Percentiles rank a stretch among this genome's conserved stretches.
phyloP scores from a whole-genome alignment of 441 rosid genomes.

The Theobroma grandiflorum region DNA sequence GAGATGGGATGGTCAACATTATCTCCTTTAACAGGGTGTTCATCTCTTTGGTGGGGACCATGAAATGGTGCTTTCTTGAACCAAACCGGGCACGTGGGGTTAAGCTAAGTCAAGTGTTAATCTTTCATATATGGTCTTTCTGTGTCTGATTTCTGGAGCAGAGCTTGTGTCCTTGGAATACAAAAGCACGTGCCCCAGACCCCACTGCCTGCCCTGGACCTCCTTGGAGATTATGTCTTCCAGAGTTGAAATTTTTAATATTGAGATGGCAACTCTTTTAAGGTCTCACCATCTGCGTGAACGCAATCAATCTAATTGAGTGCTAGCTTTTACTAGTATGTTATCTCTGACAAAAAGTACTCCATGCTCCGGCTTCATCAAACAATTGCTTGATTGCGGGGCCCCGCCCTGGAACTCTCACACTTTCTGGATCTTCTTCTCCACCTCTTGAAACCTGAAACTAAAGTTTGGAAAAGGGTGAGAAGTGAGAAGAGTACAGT shows the following conservation, averaged over 20 bases:
- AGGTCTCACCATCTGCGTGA: slow-evolving; percentile 23
- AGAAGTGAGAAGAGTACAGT: neutral
- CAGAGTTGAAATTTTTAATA: slow-evolving; percentile 3
- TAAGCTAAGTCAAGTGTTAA: slow-evolving; percentile 7
- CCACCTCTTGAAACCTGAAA: neutral
- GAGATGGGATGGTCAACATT: neutral
- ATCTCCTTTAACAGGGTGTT: neutral
- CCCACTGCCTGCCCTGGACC: slow-evolving; percentile 18
- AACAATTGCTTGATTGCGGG: neutral
- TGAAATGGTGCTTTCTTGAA: slow-evolving; percentile 3
- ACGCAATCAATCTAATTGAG: slow-evolving; percentile 8
- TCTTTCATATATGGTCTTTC: slow-evolving; percentile 4
- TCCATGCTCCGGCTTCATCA: neutral
- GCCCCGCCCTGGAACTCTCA: neutral
- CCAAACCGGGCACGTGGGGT: slow-evolving; percentile 26
- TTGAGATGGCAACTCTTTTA: neutral
- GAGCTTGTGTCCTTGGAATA: slow-evolving; percentile 18
- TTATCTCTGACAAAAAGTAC: neutral
- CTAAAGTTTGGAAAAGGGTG: neutral
- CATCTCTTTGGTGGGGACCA: slow-evolving; percentile 2
- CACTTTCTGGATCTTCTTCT: neutral
- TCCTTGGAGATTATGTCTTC: slow-evolving; percentile 1
- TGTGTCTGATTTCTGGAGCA: slow-evolving; percentile 20
- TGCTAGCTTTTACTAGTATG: neutral
- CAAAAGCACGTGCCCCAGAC: slow-evolving; percentile 42